Evolutionary conservation across 768 basidiomycete species (phyloP), one percentile per base, ranked within the genome.

Genomic region (Podaxis carcinomalis): DNA sequence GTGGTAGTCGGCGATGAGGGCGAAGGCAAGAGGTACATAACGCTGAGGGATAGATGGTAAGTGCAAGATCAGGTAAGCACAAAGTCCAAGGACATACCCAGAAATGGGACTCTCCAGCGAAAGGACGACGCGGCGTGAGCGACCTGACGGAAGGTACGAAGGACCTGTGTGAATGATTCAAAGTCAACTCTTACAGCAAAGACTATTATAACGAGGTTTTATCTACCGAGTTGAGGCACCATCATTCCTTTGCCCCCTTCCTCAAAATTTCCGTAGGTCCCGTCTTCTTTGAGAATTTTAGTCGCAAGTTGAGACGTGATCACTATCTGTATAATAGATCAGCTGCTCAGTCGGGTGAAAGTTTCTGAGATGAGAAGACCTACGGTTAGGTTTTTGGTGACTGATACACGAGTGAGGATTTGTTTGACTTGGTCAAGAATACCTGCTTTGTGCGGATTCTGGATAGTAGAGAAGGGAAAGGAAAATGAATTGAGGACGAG

Each of bases 301-400:
- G 86, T 90, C 13, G 86, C 79, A 64, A 92, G 75, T 68, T 92
- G 89, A 23, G 85, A 85, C 2, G 88, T 89, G 36, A 80, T 75
- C 50, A 89, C 77, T 47, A 77, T 66, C 75, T 75, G 55, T 27
- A 55, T 37, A 57, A 51, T 35, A 27, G 35, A 28, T 42, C 56
- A 64, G 42, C 57, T 50, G 62, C 19, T 50, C 25, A 51, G 5
- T 55, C 10, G 56, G 23, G 10, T 40, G 25, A 42, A 1, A 16
- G 25, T 21, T 23, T 35, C 23, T n/a, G 14, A n/a, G 47, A 7
- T 32, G 9, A 32, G 32, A 32, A 21, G 23, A 50, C 68, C 57
- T 66, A 87, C 88, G 21, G 85, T 80, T 55, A 88, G 58, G 49
- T 76, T 78, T 52, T 75, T 75, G 6, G 79, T 70, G 28, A 79